Percentiles rank a stretch among this genome's conserved stretches.
Conservation (phyloP, 1,284 basidiomycete species). For the Gomphus sp. region DNA sequence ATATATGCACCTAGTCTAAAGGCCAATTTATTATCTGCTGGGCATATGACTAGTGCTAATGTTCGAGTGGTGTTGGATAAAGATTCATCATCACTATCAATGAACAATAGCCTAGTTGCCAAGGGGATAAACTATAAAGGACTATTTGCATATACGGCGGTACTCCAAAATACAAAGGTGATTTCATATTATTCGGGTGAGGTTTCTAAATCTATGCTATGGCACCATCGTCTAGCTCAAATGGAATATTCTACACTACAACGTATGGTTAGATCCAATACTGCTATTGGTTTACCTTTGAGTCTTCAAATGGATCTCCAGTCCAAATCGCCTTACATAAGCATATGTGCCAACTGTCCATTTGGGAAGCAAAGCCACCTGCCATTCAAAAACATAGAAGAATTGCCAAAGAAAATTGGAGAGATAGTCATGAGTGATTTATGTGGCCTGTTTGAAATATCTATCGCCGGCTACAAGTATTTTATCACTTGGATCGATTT, state of each 20-base stretch:
- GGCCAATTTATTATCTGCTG: neutral
- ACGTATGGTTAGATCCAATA: neutral
- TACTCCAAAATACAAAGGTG: neutral
- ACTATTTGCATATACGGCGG: neutral
- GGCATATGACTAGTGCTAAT: neutral
- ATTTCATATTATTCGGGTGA: neutral
- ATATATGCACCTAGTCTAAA: neutral
- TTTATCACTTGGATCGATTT: too few relatives aligned
- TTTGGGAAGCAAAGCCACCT: neutral
- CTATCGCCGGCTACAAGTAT: too few relatives aligned
- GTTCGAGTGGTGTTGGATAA: neutral
- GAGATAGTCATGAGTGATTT: neutral
- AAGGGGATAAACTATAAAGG: neutral
- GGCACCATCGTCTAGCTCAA: neutral
- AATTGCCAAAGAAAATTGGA: neutral
- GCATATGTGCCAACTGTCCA: neutral
- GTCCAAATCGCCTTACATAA: too few relatives aligned
- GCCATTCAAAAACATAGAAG: neutral
- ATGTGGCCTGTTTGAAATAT: neutral
- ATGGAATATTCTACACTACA: neutral
- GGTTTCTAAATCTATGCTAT: neutral
- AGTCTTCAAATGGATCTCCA: too few relatives aligned
- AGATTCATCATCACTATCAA: neutral
- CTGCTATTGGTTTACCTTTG: neutral
- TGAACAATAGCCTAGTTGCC: neutral